phyloP scores from a whole-genome alignment of 345 rosid species.

The Citrus australasica region DNA sequence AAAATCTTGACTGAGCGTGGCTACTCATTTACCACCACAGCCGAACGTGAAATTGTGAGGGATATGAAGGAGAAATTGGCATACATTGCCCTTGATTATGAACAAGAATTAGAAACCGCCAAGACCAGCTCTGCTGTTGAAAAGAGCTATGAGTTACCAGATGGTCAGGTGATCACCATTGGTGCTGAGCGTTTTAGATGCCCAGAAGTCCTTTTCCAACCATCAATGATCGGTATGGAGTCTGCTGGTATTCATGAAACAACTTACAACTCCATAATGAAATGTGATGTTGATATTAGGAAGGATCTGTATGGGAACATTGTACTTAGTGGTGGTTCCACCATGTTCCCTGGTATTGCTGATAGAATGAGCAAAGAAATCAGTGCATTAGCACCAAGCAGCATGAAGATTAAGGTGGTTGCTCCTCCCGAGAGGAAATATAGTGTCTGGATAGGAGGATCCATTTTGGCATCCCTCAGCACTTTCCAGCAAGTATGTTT shows the following conservation, averaged over 20 bases:
- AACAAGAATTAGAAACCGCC: slow-evolving; percentile 61
- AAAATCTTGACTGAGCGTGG: slow-evolving; percentile 74
- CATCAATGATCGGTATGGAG: slow-evolving; percentile 71
- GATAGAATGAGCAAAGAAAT: slow-evolving; percentile 81
- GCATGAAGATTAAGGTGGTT: slow-evolving; percentile 75
- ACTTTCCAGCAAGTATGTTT: slow-evolving; percentile 61
- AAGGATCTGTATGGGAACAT: slow-evolving; percentile 72
- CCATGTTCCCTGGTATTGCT: slow-evolving; percentile 68
- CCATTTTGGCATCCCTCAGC: slow-evolving; percentile 71
- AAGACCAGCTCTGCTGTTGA: slow-evolving; percentile 60
- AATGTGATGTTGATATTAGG: slow-evolving; percentile 68
- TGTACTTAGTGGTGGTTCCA: slow-evolving; percentile 70
- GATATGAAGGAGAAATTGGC: slow-evolving; percentile 71
- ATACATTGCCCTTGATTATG: slow-evolving; percentile 64
- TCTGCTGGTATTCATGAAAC: slow-evolving; percentile 70
- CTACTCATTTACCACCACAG: slow-evolving; percentile 75
- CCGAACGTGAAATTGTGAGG: slow-evolving; percentile 69
- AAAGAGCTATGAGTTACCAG: slow-evolving; percentile 68
- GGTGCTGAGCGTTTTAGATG: slow-evolving; percentile 66
- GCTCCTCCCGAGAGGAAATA: slow-evolving; percentile 80
- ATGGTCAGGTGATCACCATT: slow-evolving; percentile 69
- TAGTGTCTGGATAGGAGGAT: slow-evolving; percentile 75
- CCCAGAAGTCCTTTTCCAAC: slow-evolving; percentile 69
- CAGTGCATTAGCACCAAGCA: slow-evolving; percentile 62
- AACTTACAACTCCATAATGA: slow-evolving; percentile 70